Evolutionary conservation across 257 asterid genomes (phyloP), one percentile per base, ranked within the genome.

Genomic region (Prunella vulgaris): DNA sequence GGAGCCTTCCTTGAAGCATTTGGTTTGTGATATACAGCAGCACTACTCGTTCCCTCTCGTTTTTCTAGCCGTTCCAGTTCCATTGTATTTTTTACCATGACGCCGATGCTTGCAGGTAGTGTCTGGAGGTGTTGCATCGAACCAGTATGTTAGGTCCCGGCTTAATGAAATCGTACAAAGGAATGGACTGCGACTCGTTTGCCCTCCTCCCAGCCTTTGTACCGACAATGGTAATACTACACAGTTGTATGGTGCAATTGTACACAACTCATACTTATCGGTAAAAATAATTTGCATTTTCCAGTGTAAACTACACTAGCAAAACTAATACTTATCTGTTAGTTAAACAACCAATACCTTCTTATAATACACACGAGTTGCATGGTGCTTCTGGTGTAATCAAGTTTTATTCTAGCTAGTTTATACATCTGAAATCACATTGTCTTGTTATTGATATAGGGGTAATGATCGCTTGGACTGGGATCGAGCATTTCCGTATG

Each of bases 61-160:
- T 33, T 28, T 71, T 64, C n/a, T 15, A 18, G 33, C 67, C 48
- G 13, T 40, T 13, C 49, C 49, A 3, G 49, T 64, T 64, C 65
- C 46, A 24, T n/a, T n/a, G 46, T 18, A n/a, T 68, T 12, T 5
- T 44, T 37, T 0, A 32, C 0, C 9, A 9, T 32, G 6, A 5
- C 7, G 37, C 1, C 1, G 5, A 32, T 5, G 37, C 37, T 32
- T 74, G 61, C 78, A 94, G 97, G 99, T 94, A n/a, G 97, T 85
- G 30, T 87, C 97, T 10, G 99, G 99, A 68, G 99, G 99, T 28
- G 99, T 94, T 78, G 99, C 99, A 27, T 91, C 96, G 13, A 94
- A 91, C 75, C 87, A 87, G 73, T 86, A 84, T 62, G 95, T 91
- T 4, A 78, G 97, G 82, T 74, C 81, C 81, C 90, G 83, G 21